Conservation (phyloP, 495 filamentous ascomycete species). For the Thozetella sp. region DNA sequence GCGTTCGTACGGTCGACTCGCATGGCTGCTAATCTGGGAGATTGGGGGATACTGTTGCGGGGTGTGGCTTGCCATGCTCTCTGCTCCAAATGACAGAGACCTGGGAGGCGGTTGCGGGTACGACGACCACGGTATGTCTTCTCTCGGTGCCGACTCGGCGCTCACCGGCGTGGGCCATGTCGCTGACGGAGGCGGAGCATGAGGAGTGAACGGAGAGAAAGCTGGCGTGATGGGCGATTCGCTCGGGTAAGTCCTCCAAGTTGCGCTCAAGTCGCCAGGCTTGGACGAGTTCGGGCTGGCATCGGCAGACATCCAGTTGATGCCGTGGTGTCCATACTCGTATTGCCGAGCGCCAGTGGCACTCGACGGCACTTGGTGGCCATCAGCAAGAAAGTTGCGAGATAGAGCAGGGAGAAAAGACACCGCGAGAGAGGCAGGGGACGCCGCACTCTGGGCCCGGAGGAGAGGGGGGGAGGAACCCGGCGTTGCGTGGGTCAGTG, state of each 20-base stretch:
- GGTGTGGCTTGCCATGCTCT: constrained; percentile 25
- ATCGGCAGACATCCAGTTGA: constrained; percentile 45
- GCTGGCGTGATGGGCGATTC: constrained; percentile 40
- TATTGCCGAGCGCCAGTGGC: constrained; percentile 30
- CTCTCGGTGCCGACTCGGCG: constrained; percentile 26
- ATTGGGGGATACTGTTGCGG: constrained; percentile 29
- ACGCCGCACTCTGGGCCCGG: too few species aligned
- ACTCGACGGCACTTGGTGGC: constrained; percentile 30
- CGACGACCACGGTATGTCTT: constrained; percentile 36
- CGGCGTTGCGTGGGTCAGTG: constrained; percentile 4
- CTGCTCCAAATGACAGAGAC: constrained; percentile 45
- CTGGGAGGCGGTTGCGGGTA: constrained; percentile 39
- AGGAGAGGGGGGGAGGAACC: too few species aligned
- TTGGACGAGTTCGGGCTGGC: constrained; percentile 32
- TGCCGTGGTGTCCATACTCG: constrained; percentile 37
- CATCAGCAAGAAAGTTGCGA: constrained; percentile 23
- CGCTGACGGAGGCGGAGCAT: constrained; percentile 32
- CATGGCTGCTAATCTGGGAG: constrained; percentile 24
- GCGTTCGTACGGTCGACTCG: constrained; percentile 31
- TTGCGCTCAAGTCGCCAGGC: constrained; percentile 29
- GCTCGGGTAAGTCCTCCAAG: constrained; percentile 37
- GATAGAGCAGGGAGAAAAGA: background rate
- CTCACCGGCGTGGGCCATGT: constrained; percentile 38
- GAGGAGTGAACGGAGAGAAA: constrained; percentile 39
- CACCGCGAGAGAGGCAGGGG: background rate